phyloP scores from a whole-genome alignment of 1,139 yeast species.

The Oligophagozyma castellii region DNA sequence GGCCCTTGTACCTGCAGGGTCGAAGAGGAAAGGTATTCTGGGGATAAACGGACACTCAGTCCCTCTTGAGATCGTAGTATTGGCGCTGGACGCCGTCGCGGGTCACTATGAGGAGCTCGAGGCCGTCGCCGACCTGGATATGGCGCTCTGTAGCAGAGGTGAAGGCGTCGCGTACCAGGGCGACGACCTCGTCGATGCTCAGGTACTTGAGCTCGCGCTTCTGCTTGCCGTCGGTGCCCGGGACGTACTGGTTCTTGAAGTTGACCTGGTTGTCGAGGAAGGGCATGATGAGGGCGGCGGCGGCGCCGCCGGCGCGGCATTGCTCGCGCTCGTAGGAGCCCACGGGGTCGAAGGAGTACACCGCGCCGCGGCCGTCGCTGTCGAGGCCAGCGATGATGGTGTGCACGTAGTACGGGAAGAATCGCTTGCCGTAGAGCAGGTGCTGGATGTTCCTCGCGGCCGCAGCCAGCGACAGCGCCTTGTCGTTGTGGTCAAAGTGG shows the following conservation, averaged over 20 bases:
- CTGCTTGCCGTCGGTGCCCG: constrained; percentile 54
- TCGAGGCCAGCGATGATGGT: constrained; percentile 92
- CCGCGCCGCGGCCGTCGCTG: constrained; percentile 89
- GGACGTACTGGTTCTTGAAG: constrained; percentile 81
- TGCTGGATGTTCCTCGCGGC: constrained; percentile 92
- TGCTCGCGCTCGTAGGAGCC: constrained; percentile 97
- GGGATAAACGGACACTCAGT: no score
- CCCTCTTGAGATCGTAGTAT: constrained; percentile 77
- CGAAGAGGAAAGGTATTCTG: no score
- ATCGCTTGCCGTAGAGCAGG: constrained; percentile 78
- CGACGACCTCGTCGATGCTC: constrained; percentile 69
- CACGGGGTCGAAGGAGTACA: constrained; percentile 93
- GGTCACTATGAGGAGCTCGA: constrained; percentile 80
- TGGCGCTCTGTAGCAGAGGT: constrained; percentile 96
- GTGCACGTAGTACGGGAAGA: constrained; percentile 93
- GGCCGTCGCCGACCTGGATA: constrained; percentile 93
- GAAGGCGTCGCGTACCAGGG: constrained; percentile 84
- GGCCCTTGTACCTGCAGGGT: no score
- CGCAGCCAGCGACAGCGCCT: constrained; percentile 50
- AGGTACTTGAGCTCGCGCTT: constrained; percentile 52
- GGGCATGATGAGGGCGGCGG: constrained; percentile 92
- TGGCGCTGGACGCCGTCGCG: constrained; percentile 85
- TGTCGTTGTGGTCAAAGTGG: constrained; percentile 69
- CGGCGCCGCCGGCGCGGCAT: constrained; percentile 97
- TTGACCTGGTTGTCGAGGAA: constrained; percentile 94